Conservation (phyloP, 2,329 filamentous ascomycete species). For the Meredithiella fracta region DNA sequence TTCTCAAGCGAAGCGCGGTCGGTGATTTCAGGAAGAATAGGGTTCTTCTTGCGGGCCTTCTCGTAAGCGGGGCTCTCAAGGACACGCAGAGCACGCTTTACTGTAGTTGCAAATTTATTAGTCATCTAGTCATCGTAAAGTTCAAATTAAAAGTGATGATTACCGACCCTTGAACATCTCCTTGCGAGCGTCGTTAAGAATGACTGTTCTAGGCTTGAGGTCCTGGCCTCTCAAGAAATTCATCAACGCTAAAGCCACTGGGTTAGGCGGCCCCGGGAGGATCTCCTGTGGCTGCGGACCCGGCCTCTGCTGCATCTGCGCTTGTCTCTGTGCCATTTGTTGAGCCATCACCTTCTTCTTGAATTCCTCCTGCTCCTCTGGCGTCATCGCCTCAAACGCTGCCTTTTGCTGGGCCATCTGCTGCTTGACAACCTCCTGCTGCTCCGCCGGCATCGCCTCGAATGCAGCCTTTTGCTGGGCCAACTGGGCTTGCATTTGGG, state of each 20-base stretch:
- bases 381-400: constrained; percentile 2
- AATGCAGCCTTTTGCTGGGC: not conserved
- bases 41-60: constrained; percentile 80
- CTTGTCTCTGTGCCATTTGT: constrained; percentile 15
- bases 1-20: constrained; percentile 84
- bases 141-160: not conserved
- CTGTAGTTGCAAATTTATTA: constrained; percentile 28
- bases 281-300: constrained; percentile 45
- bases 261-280: constrained; percentile 66
- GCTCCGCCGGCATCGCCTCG: constrained; percentile 16
- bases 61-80: constrained; percentile 78
- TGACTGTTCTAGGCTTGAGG: constrained; percentile 77
- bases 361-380: not conserved
- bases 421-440: constrained; percentile 27
- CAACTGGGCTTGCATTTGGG: not conserved
- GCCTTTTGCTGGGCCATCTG: constrained; percentile 9
- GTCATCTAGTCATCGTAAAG: not conserved
- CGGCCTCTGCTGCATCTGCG: constrained; percentile 22
- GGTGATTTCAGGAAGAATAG: constrained; percentile 70
- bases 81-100: constrained; percentile 88
- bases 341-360: constrained; percentile 5
- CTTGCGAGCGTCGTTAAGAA: constrained; percentile 89
- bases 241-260: constrained; percentile 74
- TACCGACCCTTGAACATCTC: constrained; percentile 84
- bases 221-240: constrained; percentile 73